Evolutionary conservation across 1,284 basidiomycete genomes (phyloP).

Genomic region (Fomes fomentarius): DNA sequence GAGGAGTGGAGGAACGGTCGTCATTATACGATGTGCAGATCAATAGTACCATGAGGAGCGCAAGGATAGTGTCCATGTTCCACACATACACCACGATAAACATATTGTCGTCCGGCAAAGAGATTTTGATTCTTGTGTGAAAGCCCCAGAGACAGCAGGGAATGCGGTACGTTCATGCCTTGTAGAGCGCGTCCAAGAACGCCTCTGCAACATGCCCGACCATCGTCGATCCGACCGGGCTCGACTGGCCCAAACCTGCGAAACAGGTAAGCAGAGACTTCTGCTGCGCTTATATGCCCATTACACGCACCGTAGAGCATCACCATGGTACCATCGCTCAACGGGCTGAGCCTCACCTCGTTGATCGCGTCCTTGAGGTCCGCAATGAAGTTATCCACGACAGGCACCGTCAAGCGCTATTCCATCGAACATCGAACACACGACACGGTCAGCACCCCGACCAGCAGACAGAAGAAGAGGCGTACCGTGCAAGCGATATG

Average conservation of each 20-base stretch:
- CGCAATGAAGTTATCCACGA: conserved; percentile 77
- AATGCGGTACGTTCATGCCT: conserved; percentile 69
- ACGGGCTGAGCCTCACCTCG: conserved; percentile 59
- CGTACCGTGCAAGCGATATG: conserved; percentile 95
- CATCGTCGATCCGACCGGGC: conserved; percentile 86
- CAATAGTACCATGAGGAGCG: too few relatives aligned
- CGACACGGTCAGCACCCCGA: neutral
- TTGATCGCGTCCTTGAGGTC: conserved; percentile 81
- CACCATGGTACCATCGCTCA: conserved; percentile 82
- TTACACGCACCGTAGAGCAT: conserved; percentile 77
- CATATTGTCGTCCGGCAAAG: too few relatives aligned
- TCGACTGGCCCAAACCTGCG: conserved; percentile 87
- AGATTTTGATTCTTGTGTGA: too few relatives aligned
- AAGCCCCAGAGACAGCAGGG: too few relatives aligned
- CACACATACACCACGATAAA: too few relatives aligned
- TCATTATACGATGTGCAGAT: too few relatives aligned
- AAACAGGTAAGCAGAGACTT: neutral
- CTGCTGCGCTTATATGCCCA: neutral
- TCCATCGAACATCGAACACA: neutral
- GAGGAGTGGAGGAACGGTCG: too few relatives aligned
- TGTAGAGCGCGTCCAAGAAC: conserved; percentile 85
- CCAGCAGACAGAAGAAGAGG: neutral
- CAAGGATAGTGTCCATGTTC: too few relatives aligned
- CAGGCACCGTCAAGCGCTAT: conserved; percentile 76
- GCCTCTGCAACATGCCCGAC: conserved; percentile 83